Percentiles rank a stretch among this genome's conserved stretches.
These are phyloP conservation scores for Clitopilus hobsonii DNA, from an alignment of 768 basidiomycete species.

Conservation along the genomic window DNA sequence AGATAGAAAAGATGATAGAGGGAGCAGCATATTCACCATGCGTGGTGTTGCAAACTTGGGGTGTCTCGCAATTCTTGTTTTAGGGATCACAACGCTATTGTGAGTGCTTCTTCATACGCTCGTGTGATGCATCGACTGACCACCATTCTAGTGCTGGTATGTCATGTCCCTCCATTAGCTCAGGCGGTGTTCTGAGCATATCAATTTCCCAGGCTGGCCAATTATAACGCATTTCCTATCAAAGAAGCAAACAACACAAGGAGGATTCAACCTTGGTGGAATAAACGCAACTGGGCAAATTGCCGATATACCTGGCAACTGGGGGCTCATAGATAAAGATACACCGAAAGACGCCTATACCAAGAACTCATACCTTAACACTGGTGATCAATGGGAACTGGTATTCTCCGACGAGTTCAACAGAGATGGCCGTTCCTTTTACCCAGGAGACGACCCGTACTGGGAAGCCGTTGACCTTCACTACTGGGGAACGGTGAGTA, in stretches of 20 bases:
- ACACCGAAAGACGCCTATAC: constrained; percentile 60
- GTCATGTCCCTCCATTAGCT: constrained; percentile 6
- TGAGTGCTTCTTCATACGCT: constrained; percentile 27
- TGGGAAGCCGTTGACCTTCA: constrained; percentile 59
- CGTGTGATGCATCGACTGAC: constrained; percentile 1
- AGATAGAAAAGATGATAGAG: constrained; percentile 47
- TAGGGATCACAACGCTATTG: constrained; percentile 49
- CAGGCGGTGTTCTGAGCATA: constrained; percentile 6
- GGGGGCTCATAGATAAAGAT: constrained; percentile 69
- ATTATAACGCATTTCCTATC: constrained; percentile 40
- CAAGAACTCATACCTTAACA: constrained; percentile 51
- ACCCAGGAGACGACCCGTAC: constrained; percentile 65
- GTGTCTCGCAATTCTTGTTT: constrained; percentile 54
- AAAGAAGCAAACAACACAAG: constrained; percentile 37
- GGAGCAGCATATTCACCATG: constrained; percentile 54
- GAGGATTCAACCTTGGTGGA: constrained; percentile 73
- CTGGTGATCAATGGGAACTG: constrained; percentile 43
- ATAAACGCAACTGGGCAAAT: constrained; percentile 73
- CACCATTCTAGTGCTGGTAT: constrained; percentile 30
- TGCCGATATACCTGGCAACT: constrained; percentile 52
- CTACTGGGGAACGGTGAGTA: constrained; percentile 60
- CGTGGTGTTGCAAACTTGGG: constrained; percentile 67
- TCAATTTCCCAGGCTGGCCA: constrained; percentile 37
- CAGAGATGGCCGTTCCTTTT: constrained; percentile 63
- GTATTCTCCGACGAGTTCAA: constrained; percentile 87